Evolutionary conservation across 768 basidiomycete species (phyloP).

Genomic region (Hortiboletus flavorubellus): DNA sequence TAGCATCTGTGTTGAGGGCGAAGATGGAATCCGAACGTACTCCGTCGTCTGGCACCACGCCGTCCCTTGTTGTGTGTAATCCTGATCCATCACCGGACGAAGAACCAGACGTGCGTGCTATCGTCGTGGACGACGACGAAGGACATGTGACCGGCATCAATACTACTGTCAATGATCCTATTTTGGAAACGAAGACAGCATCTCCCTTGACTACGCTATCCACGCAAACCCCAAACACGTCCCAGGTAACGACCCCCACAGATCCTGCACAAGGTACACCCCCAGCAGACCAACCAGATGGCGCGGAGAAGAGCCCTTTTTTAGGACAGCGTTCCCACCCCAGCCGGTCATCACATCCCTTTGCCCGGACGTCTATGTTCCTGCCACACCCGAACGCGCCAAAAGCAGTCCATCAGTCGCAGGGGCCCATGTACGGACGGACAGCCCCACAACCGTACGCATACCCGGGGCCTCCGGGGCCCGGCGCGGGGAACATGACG

Average conservation of each 20-base stretch:
- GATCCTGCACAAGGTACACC: slow-evolving; percentile 9
- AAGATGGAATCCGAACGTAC: slow-evolving; percentile 14
- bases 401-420: slow-evolving; percentile 30
- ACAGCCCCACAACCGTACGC: slow-evolving; percentile 17
- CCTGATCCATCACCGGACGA: not conserved
- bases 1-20: slow-evolving; percentile 16
- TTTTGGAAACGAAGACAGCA: slow-evolving; percentile 12
- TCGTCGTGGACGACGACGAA: slow-evolving; percentile 19
- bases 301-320: slow-evolving; percentile 17
- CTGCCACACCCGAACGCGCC: slow-evolving; percentile 56
- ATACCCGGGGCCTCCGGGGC: slow-evolving; percentile 3
- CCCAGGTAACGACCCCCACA: slow-evolving; percentile 14
- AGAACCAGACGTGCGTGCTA: slow-evolving; percentile 3
- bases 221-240: slow-evolving; percentile 12
- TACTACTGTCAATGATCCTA: not conserved
- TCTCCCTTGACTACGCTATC: slow-evolving; percentile 4
- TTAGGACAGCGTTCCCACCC: slow-evolving; percentile 27
- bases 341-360: slow-evolving; percentile 20
- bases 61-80: not conserved
- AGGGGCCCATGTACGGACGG: slow-evolving; percentile 61
- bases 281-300: slow-evolving; percentile 1
- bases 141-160: slow-evolving; percentile 4
- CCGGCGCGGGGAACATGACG: slow-evolving; percentile 3
- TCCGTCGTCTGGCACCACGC: not conserved
- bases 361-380: slow-evolving; percentile 42